Evolutionary conservation across 169 alveolate species (phyloP), one percentile per base, ranked within the genome.

Genomic region (Plasmodium reichenowi): DNA sequence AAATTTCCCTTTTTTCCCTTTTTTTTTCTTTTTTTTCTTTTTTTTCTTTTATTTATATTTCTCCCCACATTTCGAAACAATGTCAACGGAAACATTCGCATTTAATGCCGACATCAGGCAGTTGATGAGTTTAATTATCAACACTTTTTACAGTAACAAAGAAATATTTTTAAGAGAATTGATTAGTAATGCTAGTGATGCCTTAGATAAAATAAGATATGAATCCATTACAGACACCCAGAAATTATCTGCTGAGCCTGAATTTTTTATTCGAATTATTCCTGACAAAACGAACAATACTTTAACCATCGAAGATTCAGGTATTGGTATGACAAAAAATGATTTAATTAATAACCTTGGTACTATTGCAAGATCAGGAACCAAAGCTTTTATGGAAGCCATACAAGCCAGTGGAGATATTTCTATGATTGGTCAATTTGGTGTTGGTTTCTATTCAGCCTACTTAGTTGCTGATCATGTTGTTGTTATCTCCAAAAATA

Each of bases 361-460:
- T 88, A 98, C 99, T 73, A 98, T 98, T 80, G 99, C 99, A 62
- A 97, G 98, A 75, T 98, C 99, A 12, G 99, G 99, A 60, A 99
- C 99, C 72, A 98, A 98, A 94, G 99, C 99, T 17, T 98, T 98
- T 96, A 98, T 98, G 99, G 99, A 99, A 95, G 99, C 99, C 45
- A 92, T 98, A 66, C 96, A 96, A 83, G 96, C 97, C 60, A 99
- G 99, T 29, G 99, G 99, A 26, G 99, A 98, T 89, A 97, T 98
- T 88, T 95, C 98, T 78, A 98, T 99, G 99, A 99, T 99, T 88
- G 99, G 99, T 26, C 99, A 98, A 96, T 98, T 99, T 88, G 99
- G 99, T 94, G 99, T 98, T 48, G 99, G 99, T 88, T 99, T 99
- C 95, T 98, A 99, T 96, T 98, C 99, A n/a, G 99, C 99, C 29